Conservation (phyloP, 192 early-diverging fungal species). For the Coemansia sp. region DNA sequence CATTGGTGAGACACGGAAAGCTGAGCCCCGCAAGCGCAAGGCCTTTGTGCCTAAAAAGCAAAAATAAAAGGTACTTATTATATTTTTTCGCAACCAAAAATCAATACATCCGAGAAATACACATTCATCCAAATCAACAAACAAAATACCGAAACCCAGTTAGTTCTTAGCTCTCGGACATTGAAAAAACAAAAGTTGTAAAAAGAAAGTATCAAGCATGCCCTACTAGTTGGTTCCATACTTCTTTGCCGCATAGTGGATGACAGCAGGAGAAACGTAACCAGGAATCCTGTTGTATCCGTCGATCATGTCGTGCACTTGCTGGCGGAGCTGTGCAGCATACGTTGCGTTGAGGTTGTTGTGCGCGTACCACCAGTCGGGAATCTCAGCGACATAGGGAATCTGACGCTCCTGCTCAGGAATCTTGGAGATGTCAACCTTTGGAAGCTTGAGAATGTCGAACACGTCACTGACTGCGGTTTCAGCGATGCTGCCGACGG, state of each 20-base stretch:
- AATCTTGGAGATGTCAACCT: constrained; percentile 49
- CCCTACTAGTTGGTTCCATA: constrained; percentile 26
- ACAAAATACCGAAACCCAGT: background rate
- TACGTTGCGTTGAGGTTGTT: constrained; percentile 55
- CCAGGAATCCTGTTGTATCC: constrained; percentile 49
- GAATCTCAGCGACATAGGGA: constrained; percentile 38
- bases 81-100: background rate
- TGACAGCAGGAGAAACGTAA: constrained; percentile 48
- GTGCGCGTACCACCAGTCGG: constrained; percentile 45
- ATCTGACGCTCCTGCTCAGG: constrained; percentile 48
- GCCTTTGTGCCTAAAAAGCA: constrained; percentile 30
- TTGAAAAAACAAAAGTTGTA: background rate
- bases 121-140: background rate
- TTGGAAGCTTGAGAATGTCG: constrained; percentile 46
- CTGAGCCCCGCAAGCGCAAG: constrained; percentile 55
- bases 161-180: background rate
- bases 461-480: constrained; percentile 40
- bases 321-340: constrained; percentile 40
- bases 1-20: constrained; percentile 49
- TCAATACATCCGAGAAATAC: background rate
- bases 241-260: constrained; percentile 51
- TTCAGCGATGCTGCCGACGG: constrained; percentile 43
- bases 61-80: constrained; percentile 4
- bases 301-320: constrained; percentile 51
- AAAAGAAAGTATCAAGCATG: background rate